Evolutionary conservation across 768 basidiomycete genomes (phyloP).

Genomic region (Phlebiopsis flavidoalba): DNA sequence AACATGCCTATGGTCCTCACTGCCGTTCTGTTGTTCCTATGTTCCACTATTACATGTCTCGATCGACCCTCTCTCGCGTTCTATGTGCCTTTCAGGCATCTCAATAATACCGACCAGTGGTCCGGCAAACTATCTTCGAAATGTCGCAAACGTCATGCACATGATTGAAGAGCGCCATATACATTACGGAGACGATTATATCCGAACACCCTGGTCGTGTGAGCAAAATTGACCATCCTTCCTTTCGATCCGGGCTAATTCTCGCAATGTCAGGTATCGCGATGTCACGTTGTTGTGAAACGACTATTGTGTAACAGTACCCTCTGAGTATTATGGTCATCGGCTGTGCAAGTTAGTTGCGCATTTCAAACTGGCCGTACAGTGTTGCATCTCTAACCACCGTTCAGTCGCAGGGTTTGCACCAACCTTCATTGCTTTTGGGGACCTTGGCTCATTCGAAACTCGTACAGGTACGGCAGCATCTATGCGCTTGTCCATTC

Average conservation of each 20-base stretch:
- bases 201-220: slow-evolving; percentile 10
- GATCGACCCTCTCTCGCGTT: slow-evolving; percentile 5
- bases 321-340: not conserved
- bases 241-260: not conserved
- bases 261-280: slow-evolving; percentile 1
- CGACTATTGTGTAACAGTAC: not conserved
- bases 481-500: slow-evolving; percentile 8
- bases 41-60: slow-evolving; percentile 7
- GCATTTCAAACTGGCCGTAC: not conserved
- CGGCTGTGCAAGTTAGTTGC: slow-evolving; percentile 3
- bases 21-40: slow-evolving; percentile 6
- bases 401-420: slow-evolving; percentile 7
- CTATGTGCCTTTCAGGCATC: slow-evolving; percentile 1
- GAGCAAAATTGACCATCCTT: not conserved
- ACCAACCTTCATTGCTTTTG: not conserved
- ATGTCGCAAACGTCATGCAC: slow-evolving; percentile 1
- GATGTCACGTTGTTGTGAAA: slow-evolving; percentile 7
- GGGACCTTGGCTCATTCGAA: not conserved
- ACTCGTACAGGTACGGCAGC: slow-evolving; percentile 3
- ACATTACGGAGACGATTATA: slow-evolving; percentile 8
- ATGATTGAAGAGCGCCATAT: slow-evolving; percentile 9
- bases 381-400: not conserved
- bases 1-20: slow-evolving; percentile 6
- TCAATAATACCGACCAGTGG: not conserved
- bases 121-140: not conserved